A percentile compares a stretch with the other conserved stretches of the same genome.
These are phyloP conservation scores for Fusarium napiforme DNA, from an alignment of 2,329 filamentous ascomycete species.

Conservation along the genomic window DNA sequence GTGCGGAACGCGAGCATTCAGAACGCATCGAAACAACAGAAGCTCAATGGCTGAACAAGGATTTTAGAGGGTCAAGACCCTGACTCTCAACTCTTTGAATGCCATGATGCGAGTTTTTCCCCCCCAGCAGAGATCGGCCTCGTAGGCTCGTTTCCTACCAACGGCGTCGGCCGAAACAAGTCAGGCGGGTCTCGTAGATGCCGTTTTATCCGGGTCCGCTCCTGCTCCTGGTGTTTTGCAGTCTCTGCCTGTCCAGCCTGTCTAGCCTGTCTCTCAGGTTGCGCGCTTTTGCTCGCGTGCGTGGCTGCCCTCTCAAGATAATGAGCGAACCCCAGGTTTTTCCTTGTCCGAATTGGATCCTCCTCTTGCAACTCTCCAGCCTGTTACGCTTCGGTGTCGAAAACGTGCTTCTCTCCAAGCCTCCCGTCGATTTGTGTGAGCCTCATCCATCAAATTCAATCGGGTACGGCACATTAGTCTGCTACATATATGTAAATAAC, in stretches of 20 bases:
- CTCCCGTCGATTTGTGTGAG: neutral
- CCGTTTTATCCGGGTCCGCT: conserved; percentile 38
- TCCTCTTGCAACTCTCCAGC: conserved; percentile 1
- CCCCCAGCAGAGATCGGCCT: conserved; percentile 27
- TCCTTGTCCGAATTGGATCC: conserved; percentile 14
- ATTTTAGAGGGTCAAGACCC: conserved; percentile 20
- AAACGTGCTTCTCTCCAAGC: conserved; percentile 25
- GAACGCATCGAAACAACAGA: neutral
- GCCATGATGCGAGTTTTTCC: conserved; percentile 23
- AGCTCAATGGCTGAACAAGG: conserved; percentile 1
- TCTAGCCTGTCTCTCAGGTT: neutral
- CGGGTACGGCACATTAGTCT: neutral
- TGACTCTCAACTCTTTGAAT: conserved; percentile 1
- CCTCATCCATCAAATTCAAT: neutral
- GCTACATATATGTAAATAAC: neutral
- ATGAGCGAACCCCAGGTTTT: conserved; percentile 22
- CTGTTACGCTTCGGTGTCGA: conserved; percentile 3
- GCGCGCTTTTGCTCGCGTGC: conserved; percentile 21
- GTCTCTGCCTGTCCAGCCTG: neutral
- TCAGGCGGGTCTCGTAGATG: conserved; percentile 35
- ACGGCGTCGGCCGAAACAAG: conserved; percentile 34
- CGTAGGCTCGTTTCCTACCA: neutral
- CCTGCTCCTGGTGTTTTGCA: neutral
- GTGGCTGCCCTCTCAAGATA: conserved; percentile 11
- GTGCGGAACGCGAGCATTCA: neutral